Evolutionary conservation across 192 early-diverging fungal genomes (phyloP), one percentile per base, ranked within the genome.

Genomic region (Umbelopsis sp.): DNA sequence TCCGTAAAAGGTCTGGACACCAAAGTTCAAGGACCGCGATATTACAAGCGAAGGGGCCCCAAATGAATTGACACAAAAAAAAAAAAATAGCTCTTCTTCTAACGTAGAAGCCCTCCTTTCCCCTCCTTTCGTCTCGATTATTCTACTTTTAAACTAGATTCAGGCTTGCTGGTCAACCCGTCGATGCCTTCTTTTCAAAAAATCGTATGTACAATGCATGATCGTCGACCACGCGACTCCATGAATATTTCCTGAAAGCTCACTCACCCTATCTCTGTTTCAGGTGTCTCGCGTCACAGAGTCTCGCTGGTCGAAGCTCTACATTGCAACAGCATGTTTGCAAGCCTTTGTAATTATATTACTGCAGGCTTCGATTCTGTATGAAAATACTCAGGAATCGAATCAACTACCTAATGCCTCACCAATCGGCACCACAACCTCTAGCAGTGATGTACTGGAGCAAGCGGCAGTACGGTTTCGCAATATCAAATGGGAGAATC

Each of bases 401-500:
- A 25, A 59, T 3, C 24, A 70, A n/a, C 26, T 78, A 43, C 76
- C 76, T 0, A 44, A 36, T 21, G 38, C 71, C 14, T 43, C 56
- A 21, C 45, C 54, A 2, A 32, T 72, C 21, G n/a, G 53, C 66
- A 45, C 66, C 29, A 22, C 31, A 71, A 24, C 29, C 36, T 12
- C 41, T 1, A 65, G 36, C 20, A 11, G 14, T 62, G 31, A 62
- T 34, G 31, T 49, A 14, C 41, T 66, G 20, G 41, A 65, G 22
- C 44, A 32, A 21, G 78, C 78, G 29, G 65, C 74, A 31, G 70
- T 75, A 38, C 51, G 78, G 14, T 68, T 80, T 21, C 66, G 51
- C 11, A 72, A 72, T 45, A 80, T 80, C 51, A 80, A 80, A 68
- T 80, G 79, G 79, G 79, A 80, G 29, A 80, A 80, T 49, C 73